Conservation (phyloP, 2,329 filamentous ascomycete species). For the Alternaria burnsii region DNA sequence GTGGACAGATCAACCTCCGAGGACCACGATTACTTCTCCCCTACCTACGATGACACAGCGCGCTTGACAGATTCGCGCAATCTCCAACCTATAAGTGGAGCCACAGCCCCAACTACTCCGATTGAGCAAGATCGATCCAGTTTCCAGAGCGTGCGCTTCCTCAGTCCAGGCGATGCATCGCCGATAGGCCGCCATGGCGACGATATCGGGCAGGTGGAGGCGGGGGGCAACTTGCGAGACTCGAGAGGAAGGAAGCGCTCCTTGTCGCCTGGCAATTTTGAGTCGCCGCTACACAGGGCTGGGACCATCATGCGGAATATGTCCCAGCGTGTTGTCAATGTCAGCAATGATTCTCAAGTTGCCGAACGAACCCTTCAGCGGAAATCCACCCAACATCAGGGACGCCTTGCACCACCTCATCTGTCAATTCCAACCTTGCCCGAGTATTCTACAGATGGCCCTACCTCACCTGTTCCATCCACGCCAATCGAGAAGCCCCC, state of each 20-base stretch:
- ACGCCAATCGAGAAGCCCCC: constrained; percentile 50
- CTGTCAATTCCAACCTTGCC: constrained; percentile 62
- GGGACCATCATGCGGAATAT: constrained; percentile 70
- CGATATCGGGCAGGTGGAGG: constrained; percentile 68
- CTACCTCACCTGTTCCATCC: constrained; percentile 40
- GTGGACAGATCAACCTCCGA: constrained; percentile 58
- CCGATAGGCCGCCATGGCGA: constrained; percentile 65
- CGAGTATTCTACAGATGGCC: constrained; percentile 58
- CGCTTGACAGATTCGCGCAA: constrained; percentile 65
- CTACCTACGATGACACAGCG: constrained; percentile 65
- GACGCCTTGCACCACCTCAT: constrained; percentile 60
- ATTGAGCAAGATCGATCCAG: constrained; percentile 57
- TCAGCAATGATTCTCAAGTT: constrained; percentile 90
- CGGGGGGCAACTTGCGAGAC: constrained; percentile 39
- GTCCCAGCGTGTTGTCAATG: constrained; percentile 96
- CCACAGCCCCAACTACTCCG: constrained; percentile 51
- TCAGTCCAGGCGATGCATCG: constrained; percentile 53
- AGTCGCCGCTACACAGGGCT: constrained; percentile 59
- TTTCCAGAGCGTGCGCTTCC: constrained; percentile 64
- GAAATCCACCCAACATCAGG: constrained; percentile 65
- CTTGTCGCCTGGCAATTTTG: constrained; percentile 55
- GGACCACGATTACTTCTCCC: constrained; percentile 64
- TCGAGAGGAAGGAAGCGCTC: constrained; percentile 59
- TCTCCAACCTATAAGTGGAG: constrained; percentile 65
- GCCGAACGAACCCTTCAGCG: constrained; percentile 75